Evolutionary conservation across 139 green algal species (phyloP), one percentile per base, ranked within the genome.

Genomic region (Gonium pectorale): DNA sequence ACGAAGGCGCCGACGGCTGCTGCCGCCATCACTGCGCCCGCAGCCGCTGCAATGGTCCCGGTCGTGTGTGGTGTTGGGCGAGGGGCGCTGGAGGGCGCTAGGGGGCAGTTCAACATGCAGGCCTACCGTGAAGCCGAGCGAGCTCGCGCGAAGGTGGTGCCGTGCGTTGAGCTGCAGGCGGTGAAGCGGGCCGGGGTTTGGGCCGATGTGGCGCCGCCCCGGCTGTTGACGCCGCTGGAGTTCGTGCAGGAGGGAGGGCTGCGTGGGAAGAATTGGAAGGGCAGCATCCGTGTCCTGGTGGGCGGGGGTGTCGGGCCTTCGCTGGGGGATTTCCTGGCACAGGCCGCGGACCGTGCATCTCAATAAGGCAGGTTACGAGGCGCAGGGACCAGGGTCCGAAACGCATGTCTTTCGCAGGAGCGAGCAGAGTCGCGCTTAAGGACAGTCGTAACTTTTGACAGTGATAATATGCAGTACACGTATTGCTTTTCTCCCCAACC

Each of bases 171-270:
- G 49, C 71, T 79, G 11, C 27, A 46, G 33, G 71, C 46, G 19
- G 46, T 79, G 27, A 79, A 67, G 71, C 19, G 33, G 38, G 49
- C 46, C 33, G 71, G 71, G 17, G 46, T 35, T 1, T 79, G 71
- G 71, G 13, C 29, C 4, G 41, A 51, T 2, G 49, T 35, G 49
- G 31, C 4, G 31, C 33, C 31, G 49, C 21, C 49, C 24, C 71
- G 35, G 31, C 21, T 6, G 26, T 3, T 79, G 33, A 79, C 71
- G 15, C 71, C 71, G 31, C 17, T 27, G 1, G 49, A 79, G 46
- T 79, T 79, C 33, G 26, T 66, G 46, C 22, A 31, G 71, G 33
- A 67, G 71, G 71, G 43, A 19, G 71, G 49, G 33, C 49, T 79
- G 24, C 56, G 54, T 19, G 49, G 71, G 21, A 64, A 79, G 31